These are phyloP conservation scores for Cercospora nicotianae DNA, from an alignment of 2,329 filamentous ascomycete species.

Conservation along the genomic window DNA sequence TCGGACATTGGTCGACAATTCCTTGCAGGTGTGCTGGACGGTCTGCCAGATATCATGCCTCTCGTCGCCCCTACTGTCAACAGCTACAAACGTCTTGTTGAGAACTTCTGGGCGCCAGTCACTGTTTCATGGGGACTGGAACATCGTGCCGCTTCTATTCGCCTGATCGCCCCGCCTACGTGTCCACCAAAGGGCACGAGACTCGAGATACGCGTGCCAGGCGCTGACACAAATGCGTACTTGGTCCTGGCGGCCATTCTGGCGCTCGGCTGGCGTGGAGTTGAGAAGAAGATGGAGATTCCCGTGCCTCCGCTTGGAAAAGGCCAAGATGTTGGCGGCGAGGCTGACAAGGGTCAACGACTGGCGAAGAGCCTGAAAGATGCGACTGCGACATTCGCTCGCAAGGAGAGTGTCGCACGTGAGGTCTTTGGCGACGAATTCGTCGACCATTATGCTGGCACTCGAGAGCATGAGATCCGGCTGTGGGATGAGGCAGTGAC, in stretches of 20 bases:
- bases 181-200: slow-evolving; percentile 81
- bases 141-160: slow-evolving; percentile 87
- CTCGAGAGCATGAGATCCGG: slow-evolving; percentile 84
- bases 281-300: slow-evolving; percentile 88
- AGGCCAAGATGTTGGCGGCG: slow-evolving; percentile 76
- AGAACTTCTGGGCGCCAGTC: slow-evolving; percentile 99
- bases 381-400: slow-evolving; percentile 75
- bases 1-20: slow-evolving; percentile 91
- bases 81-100: slow-evolving; percentile 95
- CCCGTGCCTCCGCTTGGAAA: slow-evolving; percentile 78
- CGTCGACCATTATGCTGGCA: slow-evolving; percentile 92
- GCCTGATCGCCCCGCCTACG: slow-evolving; percentile 85
- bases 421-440: slow-evolving; percentile 94
- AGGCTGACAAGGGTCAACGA: slow-evolving; percentile 68
- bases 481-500: slow-evolving; percentile 96
- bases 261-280: slow-evolving; percentile 83
- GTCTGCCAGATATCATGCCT: slow-evolving; percentile 93
- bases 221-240: slow-evolving; percentile 90
- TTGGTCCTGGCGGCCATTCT: slow-evolving; percentile 84
- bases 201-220: slow-evolving; percentile 88
- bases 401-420: slow-evolving; percentile 79
- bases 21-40: slow-evolving; percentile 83
- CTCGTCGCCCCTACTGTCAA: slow-evolving; percentile 92
- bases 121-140: slow-evolving; percentile 97
- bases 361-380: slow-evolving; percentile 84